Base-by-base conservation (phyloP, 202 grass and related monocot species). In the Carex arenaria region DNA sequence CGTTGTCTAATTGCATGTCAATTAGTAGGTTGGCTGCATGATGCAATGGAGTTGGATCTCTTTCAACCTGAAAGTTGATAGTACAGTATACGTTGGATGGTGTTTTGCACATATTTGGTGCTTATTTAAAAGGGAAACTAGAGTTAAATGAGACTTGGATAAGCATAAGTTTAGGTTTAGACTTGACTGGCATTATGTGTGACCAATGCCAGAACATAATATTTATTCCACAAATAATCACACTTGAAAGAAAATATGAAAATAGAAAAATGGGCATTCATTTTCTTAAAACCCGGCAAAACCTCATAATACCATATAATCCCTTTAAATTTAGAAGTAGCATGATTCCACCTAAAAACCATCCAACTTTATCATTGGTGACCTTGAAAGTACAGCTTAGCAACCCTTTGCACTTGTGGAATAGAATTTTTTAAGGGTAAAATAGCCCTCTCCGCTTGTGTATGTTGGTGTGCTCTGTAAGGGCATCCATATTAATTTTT, bases 21-120 rank as follows among this genome's bases (percentile, higher is more conserved):
- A 93, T 86, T 26, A 95, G 86, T 62, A 90, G 74, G 28, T 20
- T 83, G 85, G 87, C 88, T 52, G 90, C 93, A 67, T 77, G 74
- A 82, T 95, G 88, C 71, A 95, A 71, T 68, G 90, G 90, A 68
- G 73, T 68, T 12, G 88, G 69, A 90, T 95, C 85, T 83, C 72
- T 61, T 83, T 95, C 74, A 23, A 40, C 64, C 93, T 95, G 61
- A 82, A 85, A 65, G 19, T 87, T 61, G 10, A 49, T 88, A 49
- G 84, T 83, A 80, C 55, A 15, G 11, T 84, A 31, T 23, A 80
- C 13, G 32, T 78, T 30, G 12, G 4, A 62, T 80, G 20, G 15
- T 45, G 60, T 64, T 49, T 76, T 76, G 5, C 23, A 56, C 54
- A 51, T 30, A 76, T 15, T 31, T 55, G 23, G 19, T 54, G 45